phyloP scores from a whole-genome alignment of 768 basidiomycete species.

The Termitomyces sp. region DNA sequence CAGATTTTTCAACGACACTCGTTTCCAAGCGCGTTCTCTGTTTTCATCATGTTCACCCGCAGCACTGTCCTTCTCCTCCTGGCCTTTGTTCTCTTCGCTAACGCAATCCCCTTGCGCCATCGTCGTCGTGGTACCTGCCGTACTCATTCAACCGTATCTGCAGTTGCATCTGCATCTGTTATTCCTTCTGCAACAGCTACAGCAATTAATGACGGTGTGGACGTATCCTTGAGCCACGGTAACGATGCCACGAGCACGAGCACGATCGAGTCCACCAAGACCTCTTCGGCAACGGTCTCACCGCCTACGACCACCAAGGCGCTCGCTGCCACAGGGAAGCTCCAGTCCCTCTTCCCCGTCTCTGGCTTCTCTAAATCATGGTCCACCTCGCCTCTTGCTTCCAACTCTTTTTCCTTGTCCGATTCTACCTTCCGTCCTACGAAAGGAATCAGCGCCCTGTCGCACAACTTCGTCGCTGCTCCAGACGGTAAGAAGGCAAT shows the following conservation, averaged over 20 bases:
- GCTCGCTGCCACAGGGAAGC: conserved; percentile 10
- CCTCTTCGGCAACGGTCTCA: conserved; percentile 8
- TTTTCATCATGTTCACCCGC: conserved; percentile 21
- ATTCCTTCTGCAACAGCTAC: conserved; percentile 2
- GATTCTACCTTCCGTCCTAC: conserved; percentile 43
- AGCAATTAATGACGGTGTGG: neutral
- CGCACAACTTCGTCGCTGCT: conserved; percentile 39
- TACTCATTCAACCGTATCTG: conserved; percentile 5
- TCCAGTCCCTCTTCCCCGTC: conserved; percentile 42
- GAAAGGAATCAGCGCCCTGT: conserved; percentile 32
- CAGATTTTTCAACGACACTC: conserved; percentile 15
- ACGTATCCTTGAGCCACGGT: neutral
- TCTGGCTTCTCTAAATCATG: conserved; percentile 33
- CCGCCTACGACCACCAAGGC: conserved; percentile 12
- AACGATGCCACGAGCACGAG: neutral
- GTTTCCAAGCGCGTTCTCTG: conserved; percentile 14
- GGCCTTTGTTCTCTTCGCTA: conserved; percentile 22
- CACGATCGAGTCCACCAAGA: conserved; percentile 11
- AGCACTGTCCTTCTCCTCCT: conserved; percentile 21
- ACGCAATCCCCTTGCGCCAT: conserved; percentile 19
- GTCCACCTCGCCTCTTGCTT: conserved; percentile 40
- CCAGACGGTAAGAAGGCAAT: conserved; percentile 52
- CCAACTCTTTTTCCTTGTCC: conserved; percentile 35
- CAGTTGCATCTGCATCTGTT: neutral
- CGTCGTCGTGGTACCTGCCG: conserved; percentile 14